Percentiles rank a stretch among this genome's conserved stretches.
phyloP scores from a whole-genome alignment of 2,329 filamentous ascomycete species.

The Helotiales sp. region DNA sequence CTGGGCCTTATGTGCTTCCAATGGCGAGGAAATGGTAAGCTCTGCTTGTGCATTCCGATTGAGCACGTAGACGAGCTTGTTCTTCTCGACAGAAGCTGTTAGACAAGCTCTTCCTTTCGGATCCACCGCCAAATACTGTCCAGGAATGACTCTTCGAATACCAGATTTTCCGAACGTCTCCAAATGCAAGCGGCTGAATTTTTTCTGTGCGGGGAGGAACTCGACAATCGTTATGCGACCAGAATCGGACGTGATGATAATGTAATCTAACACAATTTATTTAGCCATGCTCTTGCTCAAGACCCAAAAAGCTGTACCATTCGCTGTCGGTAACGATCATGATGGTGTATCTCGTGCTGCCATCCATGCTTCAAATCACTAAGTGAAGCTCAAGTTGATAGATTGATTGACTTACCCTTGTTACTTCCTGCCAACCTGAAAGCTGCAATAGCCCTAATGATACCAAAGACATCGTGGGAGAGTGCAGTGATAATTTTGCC shows the following conservation, averaged over 20 bases:
- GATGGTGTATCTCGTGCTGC: slow-evolving; percentile 43
- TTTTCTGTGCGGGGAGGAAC: slow-evolving; percentile 83
- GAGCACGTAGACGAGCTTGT: slow-evolving; percentile 98
- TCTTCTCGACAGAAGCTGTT: slow-evolving; percentile 94
- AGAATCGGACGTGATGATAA: slow-evolving; percentile 94
- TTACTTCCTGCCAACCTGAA: slow-evolving; percentile 91
- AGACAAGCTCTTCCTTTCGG: slow-evolving; percentile 94
- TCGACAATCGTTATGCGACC: slow-evolving; percentile 93
- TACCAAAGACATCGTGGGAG: slow-evolving; percentile 94
- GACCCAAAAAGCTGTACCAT: slow-evolving; percentile 14
- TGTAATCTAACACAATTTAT: slow-evolving; percentile 68
- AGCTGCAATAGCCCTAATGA: slow-evolving; percentile 83
- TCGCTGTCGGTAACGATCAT: slow-evolving; percentile 28
- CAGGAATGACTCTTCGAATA: slow-evolving; percentile 87
- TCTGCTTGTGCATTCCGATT: slow-evolving; percentile 94
- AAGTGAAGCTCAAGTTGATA: slow-evolving; percentile 56
- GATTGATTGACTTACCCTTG: slow-evolving; percentile 74
- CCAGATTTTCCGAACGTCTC: slow-evolving; percentile 99
- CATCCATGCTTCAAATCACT: slow-evolving; percentile 69
- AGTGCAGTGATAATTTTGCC: slow-evolving; percentile 84
- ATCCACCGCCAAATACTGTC: slow-evolving; percentile 93
- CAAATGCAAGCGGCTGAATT: slow-evolving; percentile 84
- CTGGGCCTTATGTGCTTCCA: slow-evolving; percentile 93
- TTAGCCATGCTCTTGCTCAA: slow-evolving; percentile 28
- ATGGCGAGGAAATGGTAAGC: slow-evolving; percentile 92